A percentile compares a stretch with the other conserved stretches of the same genome.
Evolutionary conservation across 805 yeast species (phyloP).

Genomic region (Zygotorulaspora danielsina): DNA sequence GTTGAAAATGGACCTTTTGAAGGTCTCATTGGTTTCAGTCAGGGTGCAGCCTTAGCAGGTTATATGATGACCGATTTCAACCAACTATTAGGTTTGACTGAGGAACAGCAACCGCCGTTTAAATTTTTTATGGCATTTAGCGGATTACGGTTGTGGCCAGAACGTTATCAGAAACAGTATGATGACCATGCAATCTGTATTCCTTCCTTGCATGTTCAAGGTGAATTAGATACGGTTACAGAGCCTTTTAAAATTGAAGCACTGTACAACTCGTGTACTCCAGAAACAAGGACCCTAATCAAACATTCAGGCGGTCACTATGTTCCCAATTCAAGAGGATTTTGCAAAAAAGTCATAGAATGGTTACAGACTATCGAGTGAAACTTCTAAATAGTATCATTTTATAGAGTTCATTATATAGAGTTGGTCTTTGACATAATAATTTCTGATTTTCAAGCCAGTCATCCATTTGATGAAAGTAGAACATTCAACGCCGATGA

Average conservation of each 20-base stretch:
- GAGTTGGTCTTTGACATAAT: too few relatives aligned
- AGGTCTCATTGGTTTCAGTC: constrained; percentile 87
- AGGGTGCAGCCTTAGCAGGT: constrained; percentile 88
- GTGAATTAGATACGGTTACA: constrained; percentile 88
- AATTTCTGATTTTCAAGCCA: too few relatives aligned
- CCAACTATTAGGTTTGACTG: constrained; percentile 38
- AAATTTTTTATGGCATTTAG: constrained; percentile 73
- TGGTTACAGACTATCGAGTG: constrained; percentile 32
- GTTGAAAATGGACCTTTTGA: constrained; percentile 67
- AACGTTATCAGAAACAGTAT: constrained; percentile 29
- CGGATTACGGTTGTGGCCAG: constrained; percentile 47
- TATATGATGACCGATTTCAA: constrained; percentile 56
- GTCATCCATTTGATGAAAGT: too few relatives aligned
- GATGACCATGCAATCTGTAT: constrained; percentile 29
- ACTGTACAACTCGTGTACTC: constrained; percentile 49
- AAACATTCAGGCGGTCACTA: constrained; percentile 96
- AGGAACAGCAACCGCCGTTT: constrained; percentile 42
- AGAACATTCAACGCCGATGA: too few relatives aligned
- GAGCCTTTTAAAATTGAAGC: constrained; percentile 60
- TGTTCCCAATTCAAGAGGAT: constrained; percentile 75
- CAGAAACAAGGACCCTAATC: constrained; percentile 43
- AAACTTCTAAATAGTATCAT: neutral
- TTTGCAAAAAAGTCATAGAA: constrained; percentile 32
- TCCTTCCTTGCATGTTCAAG: constrained; percentile 72
- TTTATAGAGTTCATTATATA: too few relatives aligned